Evolutionary conservation across 495 filamentous ascomycete genomes (phyloP).

Genomic region (Aspergillus kassunensis): DNA sequence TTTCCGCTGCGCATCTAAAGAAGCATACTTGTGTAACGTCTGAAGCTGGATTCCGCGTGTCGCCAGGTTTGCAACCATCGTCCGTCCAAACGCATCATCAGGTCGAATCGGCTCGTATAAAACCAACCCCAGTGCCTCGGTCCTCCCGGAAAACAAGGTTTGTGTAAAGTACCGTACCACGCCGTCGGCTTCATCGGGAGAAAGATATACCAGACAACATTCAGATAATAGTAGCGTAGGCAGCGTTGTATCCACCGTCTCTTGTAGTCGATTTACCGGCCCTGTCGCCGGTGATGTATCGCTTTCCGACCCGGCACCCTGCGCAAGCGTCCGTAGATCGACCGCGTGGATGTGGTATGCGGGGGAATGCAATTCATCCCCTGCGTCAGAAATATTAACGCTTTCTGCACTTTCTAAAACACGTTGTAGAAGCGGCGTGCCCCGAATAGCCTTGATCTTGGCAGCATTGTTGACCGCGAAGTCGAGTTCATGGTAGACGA

Average conservation of each 20-base stretch:
- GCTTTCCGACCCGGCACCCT: background rate
- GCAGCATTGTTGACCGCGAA: constrained; percentile 68
- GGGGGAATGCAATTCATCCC: constrained; percentile 39
- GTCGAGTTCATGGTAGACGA: constrained; percentile 91
- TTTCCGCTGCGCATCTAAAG: constrained; percentile 58
- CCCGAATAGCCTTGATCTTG: constrained; percentile 56
- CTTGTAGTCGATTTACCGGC: constrained; percentile 15
- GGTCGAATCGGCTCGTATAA: constrained; percentile 89
- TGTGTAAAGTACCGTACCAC: constrained; percentile 67
- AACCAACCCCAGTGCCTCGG: constrained; percentile 53
- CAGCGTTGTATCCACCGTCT: constrained; percentile 45
- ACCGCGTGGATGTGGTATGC: constrained; percentile 74
- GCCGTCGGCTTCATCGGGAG: constrained; percentile 52
- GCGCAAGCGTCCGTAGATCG: constrained; percentile 65
- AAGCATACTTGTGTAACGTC: constrained; percentile 68
- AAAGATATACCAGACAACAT: constrained; percentile 89
- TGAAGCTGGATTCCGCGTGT: constrained; percentile 79
- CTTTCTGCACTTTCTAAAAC: constrained; percentile 18
- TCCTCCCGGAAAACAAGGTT: constrained; percentile 35
- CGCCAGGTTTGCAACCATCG: constrained; percentile 89
- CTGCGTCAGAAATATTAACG: constrained; percentile 34
- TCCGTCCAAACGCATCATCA: constrained; percentile 77
- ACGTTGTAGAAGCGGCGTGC: constrained; percentile 33
- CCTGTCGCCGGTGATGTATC: background rate
- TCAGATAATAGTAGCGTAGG: constrained; percentile 88